Base-by-base conservation (phyloP, 2,329 filamentous ascomycete genomes). In the Sporothrix phasma region DNA sequence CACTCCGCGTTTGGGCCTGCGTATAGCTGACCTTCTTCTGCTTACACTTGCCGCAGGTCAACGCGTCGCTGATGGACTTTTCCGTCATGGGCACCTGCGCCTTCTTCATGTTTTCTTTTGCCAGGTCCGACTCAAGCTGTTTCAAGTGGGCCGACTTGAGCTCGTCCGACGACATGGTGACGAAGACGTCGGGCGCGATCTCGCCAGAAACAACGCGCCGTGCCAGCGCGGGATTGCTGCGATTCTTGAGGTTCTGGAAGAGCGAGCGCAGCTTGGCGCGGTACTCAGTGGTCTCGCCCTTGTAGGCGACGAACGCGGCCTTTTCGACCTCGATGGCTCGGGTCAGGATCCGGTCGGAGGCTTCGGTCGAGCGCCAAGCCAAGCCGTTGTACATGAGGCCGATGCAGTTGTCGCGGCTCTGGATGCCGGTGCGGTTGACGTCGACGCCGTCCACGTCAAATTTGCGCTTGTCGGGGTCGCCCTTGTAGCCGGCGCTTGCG, bases 91-190 rank as follows among this genome's bases (percentile, higher is more conserved):
- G 90, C 11, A 96, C 92, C 86, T 97, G 95, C 1, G 94, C 91
- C 76, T 93, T 91, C 79, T 92, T 92, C 89, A 97, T 92, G 76
- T 99, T 99, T 77, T 97, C 91, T 76, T 89, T 86, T 73, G 92
- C 83, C 60, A 96, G 82, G 74, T 86, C 85, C 69, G 84, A 79
- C 69, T 97, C 92, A 72, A 88, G 84, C 70, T 85, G 85, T 66
- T 87, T 85, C 76, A 90, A 88, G 75, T 94, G 87, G 59, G 87
- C 88, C 56, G 89, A 94, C 79, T 95, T 95, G 73, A 99, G 84
- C 75, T 97, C 93, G 63, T 96, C 89, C 70, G 90, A 87, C 8
- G 86, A 84, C 94, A 99, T 96, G 71, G 80, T 79, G 64, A 96
- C 92, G 70, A 99, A 95, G 41, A 81, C 80, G 2, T 86, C 83